phyloP scores from a whole-genome alignment of 768 basidiomycete species.

The Cystobasidium onofrii region DNA sequence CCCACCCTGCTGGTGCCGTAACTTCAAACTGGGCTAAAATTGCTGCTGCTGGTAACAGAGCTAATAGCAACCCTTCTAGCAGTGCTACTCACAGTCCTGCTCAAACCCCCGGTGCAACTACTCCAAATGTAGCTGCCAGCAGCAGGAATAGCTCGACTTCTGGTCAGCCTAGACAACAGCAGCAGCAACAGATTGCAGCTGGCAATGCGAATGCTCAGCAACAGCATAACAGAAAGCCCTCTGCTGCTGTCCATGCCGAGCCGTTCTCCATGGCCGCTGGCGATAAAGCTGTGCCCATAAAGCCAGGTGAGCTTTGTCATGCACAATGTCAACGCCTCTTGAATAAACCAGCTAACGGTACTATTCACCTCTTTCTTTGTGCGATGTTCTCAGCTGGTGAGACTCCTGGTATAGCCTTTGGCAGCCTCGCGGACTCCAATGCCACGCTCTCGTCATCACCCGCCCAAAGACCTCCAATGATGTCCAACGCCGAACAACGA shows the following conservation, averaged over 20 bases:
- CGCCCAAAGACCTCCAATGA: constrained; percentile 21
- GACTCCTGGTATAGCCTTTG: constrained; percentile 34
- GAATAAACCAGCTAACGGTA: too few relatives aligned
- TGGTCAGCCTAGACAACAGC: not conserved
- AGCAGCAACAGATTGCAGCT: not conserved
- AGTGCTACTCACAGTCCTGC: not conserved
- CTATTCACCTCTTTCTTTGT: too few relatives aligned
- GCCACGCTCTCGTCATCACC: constrained; percentile 36
- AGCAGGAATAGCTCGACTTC: not conserved
- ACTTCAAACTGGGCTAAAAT: constrained; percentile 31
- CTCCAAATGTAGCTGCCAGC: not conserved
- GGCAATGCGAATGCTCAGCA: not conserved
- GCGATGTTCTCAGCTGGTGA: constrained; percentile 36
- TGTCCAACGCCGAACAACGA: not conserved
- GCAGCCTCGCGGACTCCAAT: constrained; percentile 38
- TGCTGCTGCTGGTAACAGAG: not conserved
- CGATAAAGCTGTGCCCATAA: constrained; percentile 7
- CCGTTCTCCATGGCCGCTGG: constrained; percentile 2
- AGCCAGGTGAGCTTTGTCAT: constrained; percentile 14
- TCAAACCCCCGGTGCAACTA: not conserved
- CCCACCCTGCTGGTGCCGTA: not conserved
- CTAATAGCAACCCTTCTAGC: not conserved
- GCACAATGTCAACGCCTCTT: too few relatives aligned
- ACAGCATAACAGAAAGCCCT: constrained; percentile 18
- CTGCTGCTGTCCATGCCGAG: constrained; percentile 13